Evolutionary conservation across 140 eudicot species (phyloP), one percentile per base, ranked within the genome.

Genomic region (Oenanthe javanica): DNA sequence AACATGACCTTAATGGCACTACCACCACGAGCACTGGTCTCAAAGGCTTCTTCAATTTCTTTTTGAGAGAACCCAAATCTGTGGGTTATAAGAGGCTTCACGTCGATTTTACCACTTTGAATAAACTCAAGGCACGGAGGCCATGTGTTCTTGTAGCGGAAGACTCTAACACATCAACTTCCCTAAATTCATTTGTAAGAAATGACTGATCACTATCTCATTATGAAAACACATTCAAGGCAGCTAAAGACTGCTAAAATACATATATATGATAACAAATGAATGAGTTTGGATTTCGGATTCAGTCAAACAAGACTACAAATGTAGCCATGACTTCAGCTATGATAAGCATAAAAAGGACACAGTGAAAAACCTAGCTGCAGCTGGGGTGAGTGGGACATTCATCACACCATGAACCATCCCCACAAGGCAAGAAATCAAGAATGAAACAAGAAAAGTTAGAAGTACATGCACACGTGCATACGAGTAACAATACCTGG

Each of bases 121-220:
- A 87, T 54, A 70, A 89, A 89, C 87, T 89, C 91, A 69, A 89
- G 79, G 70, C 93, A 87, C 85, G 83, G 73, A 0, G 93, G 93
- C 93, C 93, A 89, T n/a, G 91, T 89, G 83, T 89, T 89, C 82
- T 87, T 89, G 85, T 89, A 89, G 76, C 93, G 91, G 78, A 87
- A 89, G 46, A 89, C 81, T 23, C 93, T 51, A 89, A 80, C 80
- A 89, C 89, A 80, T 89, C 93, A 54, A 87, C 93, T 85, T 89
- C 93, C 78, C 78, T 75, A 27, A 47, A 48, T 75, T 48, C 18
- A 75, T 48, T 48, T 36, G 52, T 8, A 73, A 75, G 4, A 36
- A 75, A 47, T 11, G 43, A n/a, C 2, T 48, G 6, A 75, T 48
- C n/a, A 75, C 61, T 12, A 75, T 75, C 63, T 8, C n/a, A 18